Evolutionary conservation across 805 yeast species (phyloP).

Genomic region (Geotrichum ghanense): DNA sequence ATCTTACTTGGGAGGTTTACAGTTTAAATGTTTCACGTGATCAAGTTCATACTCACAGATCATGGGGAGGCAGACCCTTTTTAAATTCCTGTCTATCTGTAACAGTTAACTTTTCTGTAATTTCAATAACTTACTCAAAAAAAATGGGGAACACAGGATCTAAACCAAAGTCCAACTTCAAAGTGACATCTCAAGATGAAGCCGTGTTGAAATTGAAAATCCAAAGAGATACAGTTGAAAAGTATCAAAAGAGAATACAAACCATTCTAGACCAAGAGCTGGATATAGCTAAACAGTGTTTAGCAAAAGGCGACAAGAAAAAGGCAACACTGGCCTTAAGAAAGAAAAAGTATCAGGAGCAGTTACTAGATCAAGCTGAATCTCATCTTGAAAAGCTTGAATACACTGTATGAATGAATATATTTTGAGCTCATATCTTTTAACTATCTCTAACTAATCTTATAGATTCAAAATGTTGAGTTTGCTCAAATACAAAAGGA

Average conservation of each 20-base stretch:
- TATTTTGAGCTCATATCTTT: no score
- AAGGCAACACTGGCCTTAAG: conserved; percentile 61
- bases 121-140: neutral
- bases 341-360: conserved; percentile 72
- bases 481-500: conserved; percentile 83
- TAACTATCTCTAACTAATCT: neutral
- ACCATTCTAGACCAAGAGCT: conserved; percentile 51
- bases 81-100: no score
- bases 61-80: no score
- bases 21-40: no score
- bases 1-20: no score
- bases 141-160: conserved; percentile 26
- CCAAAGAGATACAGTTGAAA: conserved; percentile 75
- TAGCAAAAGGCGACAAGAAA: conserved; percentile 40
- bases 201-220: conserved; percentile 80
- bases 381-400: conserved; percentile 74
- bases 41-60: no score
- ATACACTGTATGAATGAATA: conserved; percentile 47
- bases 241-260: conserved; percentile 52
- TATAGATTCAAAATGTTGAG: conserved; percentile 41
- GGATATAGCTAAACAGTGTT: conserved; percentile 43
- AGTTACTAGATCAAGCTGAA: conserved; percentile 56
- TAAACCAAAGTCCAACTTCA: conserved; percentile 19
- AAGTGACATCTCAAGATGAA: conserved; percentile 71
- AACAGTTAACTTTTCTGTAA: no score